Evolutionary conservation across 2,329 filamentous ascomycete species (phyloP).

Genomic region (Helotiales sp.): DNA sequence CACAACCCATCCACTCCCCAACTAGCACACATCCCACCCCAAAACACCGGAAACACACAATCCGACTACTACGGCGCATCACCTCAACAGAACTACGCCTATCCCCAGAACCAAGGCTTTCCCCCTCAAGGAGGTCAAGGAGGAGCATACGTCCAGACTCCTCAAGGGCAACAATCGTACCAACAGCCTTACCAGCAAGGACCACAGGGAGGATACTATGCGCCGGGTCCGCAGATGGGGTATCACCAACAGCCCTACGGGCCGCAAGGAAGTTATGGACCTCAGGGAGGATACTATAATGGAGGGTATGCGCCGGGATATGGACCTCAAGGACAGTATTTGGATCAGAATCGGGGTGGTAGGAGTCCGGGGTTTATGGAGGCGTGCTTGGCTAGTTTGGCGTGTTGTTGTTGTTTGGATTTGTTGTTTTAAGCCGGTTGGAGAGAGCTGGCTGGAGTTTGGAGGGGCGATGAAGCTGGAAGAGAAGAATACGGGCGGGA

Average conservation of each 20-base stretch:
- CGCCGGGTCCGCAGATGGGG: slow-evolving; percentile 27
- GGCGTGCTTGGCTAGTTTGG: slow-evolving; percentile 44
- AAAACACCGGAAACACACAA: slow-evolving; percentile 9
- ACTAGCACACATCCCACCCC: slow-evolving; percentile 21
- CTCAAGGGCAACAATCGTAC: neutral
- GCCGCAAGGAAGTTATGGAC: slow-evolving; percentile 21
- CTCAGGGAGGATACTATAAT: slow-evolving; percentile 17
- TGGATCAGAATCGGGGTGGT: slow-evolving; percentile 35
- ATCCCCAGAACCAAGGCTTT: slow-evolving; percentile 5
- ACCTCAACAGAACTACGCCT: slow-evolving; percentile 10
- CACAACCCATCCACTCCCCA: slow-evolving; percentile 17
- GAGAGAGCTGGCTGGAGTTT: neutral
- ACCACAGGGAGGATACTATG: slow-evolving; percentile 24
- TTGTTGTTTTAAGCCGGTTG: slow-evolving; percentile 42
- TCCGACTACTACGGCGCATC: slow-evolving; percentile 24
- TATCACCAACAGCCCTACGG: slow-evolving; percentile 18
- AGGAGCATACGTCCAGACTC: neutral
- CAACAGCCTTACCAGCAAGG: slow-evolving; percentile 11
- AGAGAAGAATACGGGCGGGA: neutral
- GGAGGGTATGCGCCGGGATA: slow-evolving; percentile 28
- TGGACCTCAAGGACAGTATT: slow-evolving; percentile 40
- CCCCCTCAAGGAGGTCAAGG: slow-evolving; percentile 1
- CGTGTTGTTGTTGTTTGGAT: slow-evolving; percentile 53
- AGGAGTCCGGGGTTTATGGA: slow-evolving; percentile 40
- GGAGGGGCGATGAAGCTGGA: neutral